Evolutionary conservation across 2,329 filamentous ascomycete species (phyloP).

Genomic region (Fusarium sp.): DNA sequence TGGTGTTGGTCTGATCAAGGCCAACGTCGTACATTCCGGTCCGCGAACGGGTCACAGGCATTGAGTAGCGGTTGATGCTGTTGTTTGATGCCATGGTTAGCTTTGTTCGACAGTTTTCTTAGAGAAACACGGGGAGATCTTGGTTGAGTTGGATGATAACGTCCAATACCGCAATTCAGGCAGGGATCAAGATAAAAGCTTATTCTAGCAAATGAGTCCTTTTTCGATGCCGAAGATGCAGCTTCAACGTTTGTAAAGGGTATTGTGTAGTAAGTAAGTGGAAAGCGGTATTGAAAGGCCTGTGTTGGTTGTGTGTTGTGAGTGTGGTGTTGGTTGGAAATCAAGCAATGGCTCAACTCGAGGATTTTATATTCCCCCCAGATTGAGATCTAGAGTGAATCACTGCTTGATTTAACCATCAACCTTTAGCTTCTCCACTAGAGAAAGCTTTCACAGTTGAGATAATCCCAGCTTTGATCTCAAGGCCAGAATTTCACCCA

Average conservation of each 20-base stretch:
- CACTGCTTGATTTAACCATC: conserved; percentile 15
- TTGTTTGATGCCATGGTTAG: conserved; percentile 46
- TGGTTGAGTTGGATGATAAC: conserved; percentile 8
- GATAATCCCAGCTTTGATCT: not conserved
- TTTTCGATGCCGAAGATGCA: not conserved
- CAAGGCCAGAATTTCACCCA: not conserved
- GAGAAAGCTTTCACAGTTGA: conserved; percentile 7
- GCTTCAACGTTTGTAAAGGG: not conserved
- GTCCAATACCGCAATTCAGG: conserved; percentile 2
- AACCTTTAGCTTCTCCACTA: conserved; percentile 17
- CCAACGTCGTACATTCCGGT: conserved; percentile 77
- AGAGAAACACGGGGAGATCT: not conserved
- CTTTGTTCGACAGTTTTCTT: not conserved
- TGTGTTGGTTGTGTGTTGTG: conserved; percentile 15
- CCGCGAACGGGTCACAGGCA: conserved; percentile 85
- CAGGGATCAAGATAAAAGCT: not conserved
- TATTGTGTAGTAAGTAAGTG: not conserved
- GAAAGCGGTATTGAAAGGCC: not conserved
- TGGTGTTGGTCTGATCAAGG: conserved; percentile 87
- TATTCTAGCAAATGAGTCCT: not conserved
- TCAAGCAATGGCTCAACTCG: not conserved
- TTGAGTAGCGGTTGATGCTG: conserved; percentile 91
- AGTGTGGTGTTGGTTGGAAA: not conserved
- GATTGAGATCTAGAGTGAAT: conserved; percentile 28
- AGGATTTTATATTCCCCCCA: conserved; percentile 33